A percentile compares a stretch with the other conserved stretches of the same genome.
Evolutionary conservation across 2,329 filamentous ascomycete genomes (phyloP).

Genomic region (Epicoccum nigrum): DNA sequence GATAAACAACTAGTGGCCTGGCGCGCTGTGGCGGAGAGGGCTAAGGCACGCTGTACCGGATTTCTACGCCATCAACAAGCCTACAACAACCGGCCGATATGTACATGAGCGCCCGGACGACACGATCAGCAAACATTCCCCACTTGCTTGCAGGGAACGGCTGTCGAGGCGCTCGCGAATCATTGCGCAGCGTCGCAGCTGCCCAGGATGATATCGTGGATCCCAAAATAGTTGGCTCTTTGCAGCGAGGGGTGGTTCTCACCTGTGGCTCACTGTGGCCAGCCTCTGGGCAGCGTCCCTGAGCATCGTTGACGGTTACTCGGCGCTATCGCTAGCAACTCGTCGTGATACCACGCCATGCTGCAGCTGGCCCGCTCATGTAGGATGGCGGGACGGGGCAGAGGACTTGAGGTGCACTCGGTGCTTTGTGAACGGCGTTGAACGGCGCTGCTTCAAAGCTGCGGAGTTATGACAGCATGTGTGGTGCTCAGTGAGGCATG

Average conservation of each 20-base stretch:
- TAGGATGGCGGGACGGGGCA: conserved; percentile 9
- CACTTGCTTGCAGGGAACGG: conserved; percentile 41
- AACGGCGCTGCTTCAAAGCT: conserved; percentile 8
- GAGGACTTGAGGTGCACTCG: conserved; percentile 6
- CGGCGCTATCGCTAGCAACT: conserved; percentile 30
- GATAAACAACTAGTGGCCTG: conserved; percentile 23
- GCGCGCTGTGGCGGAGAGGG: conserved; percentile 27
- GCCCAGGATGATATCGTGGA: conserved; percentile 33
- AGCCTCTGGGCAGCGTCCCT: conserved; percentile 31
- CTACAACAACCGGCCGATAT: conserved; percentile 35
- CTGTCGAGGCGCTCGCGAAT: conserved; percentile 40
- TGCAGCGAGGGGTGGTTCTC: conserved; percentile 31
- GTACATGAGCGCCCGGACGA: conserved; percentile 37
- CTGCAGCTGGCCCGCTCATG: conserved; percentile 25
- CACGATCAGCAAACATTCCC: conserved; percentile 48
- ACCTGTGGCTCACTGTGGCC: conserved; percentile 7
- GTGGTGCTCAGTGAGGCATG: conserved; percentile 33
- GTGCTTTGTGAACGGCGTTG: conserved; percentile 6
- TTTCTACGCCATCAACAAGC: conserved; percentile 20
- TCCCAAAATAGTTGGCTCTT: conserved; percentile 41
- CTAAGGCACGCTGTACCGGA: conserved; percentile 32
- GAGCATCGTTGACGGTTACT: conserved; percentile 35
- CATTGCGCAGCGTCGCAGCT: conserved; percentile 28
- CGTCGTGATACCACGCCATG: conserved; percentile 29
- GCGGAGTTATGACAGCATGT: conserved; percentile 30